These are phyloP conservation scores for Phytopythium delawarense DNA, from an alignment of 352 stramenopile genomes.

Conservation along the genomic window DNA sequence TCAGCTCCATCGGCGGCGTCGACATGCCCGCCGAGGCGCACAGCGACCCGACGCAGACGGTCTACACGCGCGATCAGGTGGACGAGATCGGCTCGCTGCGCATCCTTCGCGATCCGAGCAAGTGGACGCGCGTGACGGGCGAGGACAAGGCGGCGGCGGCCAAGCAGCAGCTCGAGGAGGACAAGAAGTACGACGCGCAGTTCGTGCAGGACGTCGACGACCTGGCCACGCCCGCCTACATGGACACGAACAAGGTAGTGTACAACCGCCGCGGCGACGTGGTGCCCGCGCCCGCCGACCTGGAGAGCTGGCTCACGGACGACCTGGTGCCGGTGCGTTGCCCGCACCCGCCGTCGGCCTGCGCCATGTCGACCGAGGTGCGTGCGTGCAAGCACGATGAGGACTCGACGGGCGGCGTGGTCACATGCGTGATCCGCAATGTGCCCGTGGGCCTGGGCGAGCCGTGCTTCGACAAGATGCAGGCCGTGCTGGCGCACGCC, in stretches of 20 bases:
- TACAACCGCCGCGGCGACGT: slow-evolving; percentile 82
- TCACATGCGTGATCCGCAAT: slow-evolving; percentile 97
- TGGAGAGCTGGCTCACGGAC: slow-evolving; percentile 69
- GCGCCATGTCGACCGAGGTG: slow-evolving; percentile 95
- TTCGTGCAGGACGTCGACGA: slow-evolving; percentile 67
- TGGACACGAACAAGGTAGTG: slow-evolving; percentile 91
- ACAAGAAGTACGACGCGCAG: slow-evolving; percentile 63
- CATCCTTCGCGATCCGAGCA: slow-evolving; percentile 67
- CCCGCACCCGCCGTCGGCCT: slow-evolving; percentile 90
- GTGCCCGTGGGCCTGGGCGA: slow-evolving; percentile 95
- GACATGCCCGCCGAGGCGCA: slow-evolving; percentile 76
- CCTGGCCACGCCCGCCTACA: slow-evolving; percentile 76
- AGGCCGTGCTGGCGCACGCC: slow-evolving; percentile 97
- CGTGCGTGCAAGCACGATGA: slow-evolving; percentile 88
- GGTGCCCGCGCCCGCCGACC: slow-evolving; percentile 45
- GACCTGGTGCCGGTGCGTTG: slow-evolving; percentile 92
- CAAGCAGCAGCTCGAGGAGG: slow-evolving; percentile 47
- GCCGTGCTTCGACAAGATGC: slow-evolving; percentile 99
- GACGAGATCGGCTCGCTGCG: slow-evolving; percentile 78
- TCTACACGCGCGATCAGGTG: slow-evolving; percentile 83
- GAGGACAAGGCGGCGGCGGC: slow-evolving; percentile 24
- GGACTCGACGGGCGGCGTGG: slow-evolving; percentile 93
- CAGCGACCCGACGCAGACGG: slow-evolving; percentile 55
- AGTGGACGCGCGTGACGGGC: slow-evolving; percentile 44
- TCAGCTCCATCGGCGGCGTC: slow-evolving; percentile 82